These are phyloP conservation scores for Staphylotrichum longicolle DNA, from an alignment of 495 filamentous ascomycete genomes.

Conservation along the genomic window DNA sequence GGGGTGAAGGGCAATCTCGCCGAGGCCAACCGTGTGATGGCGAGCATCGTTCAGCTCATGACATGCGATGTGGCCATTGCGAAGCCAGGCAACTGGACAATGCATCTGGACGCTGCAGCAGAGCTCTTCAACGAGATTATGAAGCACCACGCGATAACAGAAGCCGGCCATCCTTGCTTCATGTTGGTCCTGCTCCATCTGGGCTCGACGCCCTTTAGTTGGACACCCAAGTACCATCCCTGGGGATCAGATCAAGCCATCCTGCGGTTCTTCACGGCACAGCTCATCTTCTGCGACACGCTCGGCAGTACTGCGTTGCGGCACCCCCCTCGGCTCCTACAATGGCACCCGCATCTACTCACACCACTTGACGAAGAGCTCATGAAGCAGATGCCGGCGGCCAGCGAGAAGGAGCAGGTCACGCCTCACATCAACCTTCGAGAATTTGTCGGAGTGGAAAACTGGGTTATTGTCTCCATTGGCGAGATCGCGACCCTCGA, in stretches of 20 bases:
- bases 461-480: constrained; percentile 47
- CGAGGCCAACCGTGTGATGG: constrained; percentile 44
- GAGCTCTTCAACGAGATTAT: constrained; percentile 49
- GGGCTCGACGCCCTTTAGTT: constrained; percentile 24
- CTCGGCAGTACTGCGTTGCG: constrained; percentile 47
- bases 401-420: constrained; percentile 22
- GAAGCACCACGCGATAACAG: constrained; percentile 27
- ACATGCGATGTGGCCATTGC: constrained; percentile 48
- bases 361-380: constrained; percentile 15
- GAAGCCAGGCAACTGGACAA: constrained; percentile 46
- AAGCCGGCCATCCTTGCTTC: constrained; percentile 25
- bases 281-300: constrained; percentile 50
- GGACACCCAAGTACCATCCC: constrained; percentile 27
- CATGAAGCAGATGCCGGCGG: constrained; percentile 19
- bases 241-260: constrained; percentile 51
- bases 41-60: constrained; percentile 54
- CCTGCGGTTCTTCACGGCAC: constrained; percentile 52
- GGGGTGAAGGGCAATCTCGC: constrained; percentile 31
- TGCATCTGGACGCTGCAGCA: constrained; percentile 50
- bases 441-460: constrained; percentile 45
- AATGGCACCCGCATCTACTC: constrained; percentile 42
- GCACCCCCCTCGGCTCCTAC: constrained; percentile 41
- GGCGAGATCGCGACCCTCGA: constrained; percentile 50
- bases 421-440: constrained; percentile 40
- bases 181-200: constrained; percentile 38